Conservation (phyloP, 768 basidiomycete species). For the Hirschioporus abietinus region DNA sequence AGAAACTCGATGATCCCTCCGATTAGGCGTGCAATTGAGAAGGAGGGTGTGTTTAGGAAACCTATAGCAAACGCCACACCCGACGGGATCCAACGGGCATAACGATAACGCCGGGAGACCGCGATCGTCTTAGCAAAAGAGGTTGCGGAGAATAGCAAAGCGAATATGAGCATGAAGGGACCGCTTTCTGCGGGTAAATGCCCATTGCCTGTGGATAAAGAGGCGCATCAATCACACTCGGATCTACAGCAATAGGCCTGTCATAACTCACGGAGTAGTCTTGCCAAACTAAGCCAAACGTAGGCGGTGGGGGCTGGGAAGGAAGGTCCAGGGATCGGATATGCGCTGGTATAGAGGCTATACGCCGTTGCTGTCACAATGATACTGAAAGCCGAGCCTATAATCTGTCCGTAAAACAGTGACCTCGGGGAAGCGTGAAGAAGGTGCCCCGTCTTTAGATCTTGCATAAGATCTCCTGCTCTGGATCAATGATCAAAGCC, state of each 20-base stretch:
- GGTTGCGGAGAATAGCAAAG: constrained; percentile 59
- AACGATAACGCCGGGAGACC: constrained; percentile 39
- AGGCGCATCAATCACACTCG: constrained; percentile 20
- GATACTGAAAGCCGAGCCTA: constrained; percentile 86
- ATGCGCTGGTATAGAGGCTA: constrained; percentile 80
- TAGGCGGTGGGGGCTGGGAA: constrained; percentile 96
- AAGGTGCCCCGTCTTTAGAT: constrained; percentile 95
- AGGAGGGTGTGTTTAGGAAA: constrained; percentile 92
- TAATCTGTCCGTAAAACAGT: constrained; percentile 90
- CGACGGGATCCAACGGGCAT: constrained; percentile 81
- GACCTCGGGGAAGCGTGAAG: constrained; percentile 86
- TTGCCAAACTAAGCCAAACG: constrained; percentile 81
- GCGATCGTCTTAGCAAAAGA: constrained; percentile 65
- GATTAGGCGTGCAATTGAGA: constrained; percentile 85
- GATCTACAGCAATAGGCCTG: not conserved
- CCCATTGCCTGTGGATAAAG: constrained; percentile 61
- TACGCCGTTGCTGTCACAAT: constrained; percentile 86
- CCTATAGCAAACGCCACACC: constrained; percentile 95
- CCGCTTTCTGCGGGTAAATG: constrained; percentile 71
- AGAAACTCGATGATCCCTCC: constrained; percentile 80
- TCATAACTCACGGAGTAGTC: constrained; percentile 58
- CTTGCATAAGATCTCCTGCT: constrained; percentile 98
- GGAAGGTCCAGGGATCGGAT: constrained; percentile 87
- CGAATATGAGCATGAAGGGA: constrained; percentile 77
- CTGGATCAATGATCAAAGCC: constrained; percentile 31